Base-by-base conservation (phyloP, 2,329 filamentous ascomycete species). In the Diaporthe helianthi region DNA sequence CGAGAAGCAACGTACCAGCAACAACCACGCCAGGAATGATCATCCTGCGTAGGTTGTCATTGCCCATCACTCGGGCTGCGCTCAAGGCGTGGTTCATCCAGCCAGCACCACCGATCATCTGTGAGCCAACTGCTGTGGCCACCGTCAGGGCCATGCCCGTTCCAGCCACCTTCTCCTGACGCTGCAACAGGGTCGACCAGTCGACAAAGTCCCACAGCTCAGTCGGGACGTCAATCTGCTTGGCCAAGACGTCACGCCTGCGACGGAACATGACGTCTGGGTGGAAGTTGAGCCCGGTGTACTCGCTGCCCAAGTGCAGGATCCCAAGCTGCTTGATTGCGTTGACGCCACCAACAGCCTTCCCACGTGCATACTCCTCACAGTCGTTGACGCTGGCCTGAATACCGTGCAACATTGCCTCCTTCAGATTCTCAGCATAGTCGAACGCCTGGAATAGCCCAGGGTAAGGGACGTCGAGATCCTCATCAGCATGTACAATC, bases 121-220 rank as follows among this genome's bases (percentile, higher is more conserved):
- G 88, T 60, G 92, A 89, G 68, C 95, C 93, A 5, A 98, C 84
- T 2, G 97, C 93, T 68, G 93, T 94, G 12, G 92, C 92, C 44
- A 97, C 87, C 1, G 96, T 99, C 76, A 99, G 86, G 7, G 95
- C 96, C 91, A 99, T 94, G 72, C 96, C 92, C 3, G 94, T 97
- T 47, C 95, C 93, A 7, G 95, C 94, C 68, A 97, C 86, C 85
- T 98, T 99, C 80, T 99, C 96, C 78, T 98, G 95, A 66, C 90
- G 87, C 76, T 98, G 93, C 83, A 97, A 86, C 7, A 98, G 82
- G 13, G 89, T 92, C 22, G 89, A 86, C 79, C 94, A 85, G 79
- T 99, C 96, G 75, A 99, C 93, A 84, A 99, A 98, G 81, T 99
- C 96, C 87, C 87, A 92, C 0, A 97, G 75, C 76, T 99, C 94